A percentile compares a stretch with the other conserved stretches of the same genome.
Evolutionary conservation across 140 eudicot genomes (phyloP).

Genomic region (Anethum foeniculum): DNA sequence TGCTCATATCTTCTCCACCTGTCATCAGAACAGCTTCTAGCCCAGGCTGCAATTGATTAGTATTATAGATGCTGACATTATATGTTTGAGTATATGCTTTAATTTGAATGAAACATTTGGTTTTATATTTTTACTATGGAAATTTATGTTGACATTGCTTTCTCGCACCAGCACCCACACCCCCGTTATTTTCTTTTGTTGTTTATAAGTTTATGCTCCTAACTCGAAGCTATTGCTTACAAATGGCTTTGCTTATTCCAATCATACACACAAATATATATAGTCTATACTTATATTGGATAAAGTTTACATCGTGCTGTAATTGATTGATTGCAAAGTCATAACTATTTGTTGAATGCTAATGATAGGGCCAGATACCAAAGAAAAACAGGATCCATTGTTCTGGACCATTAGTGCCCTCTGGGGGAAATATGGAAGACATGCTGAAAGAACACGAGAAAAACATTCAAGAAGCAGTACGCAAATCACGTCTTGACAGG

Average conservation of each 20-base stretch:
- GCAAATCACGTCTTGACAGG: slow-evolving; percentile 59
- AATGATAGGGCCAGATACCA: slow-evolving; percentile 42
- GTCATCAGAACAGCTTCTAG: too few relatives aligned
- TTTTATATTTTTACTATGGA: too few relatives aligned
- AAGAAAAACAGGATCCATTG: slow-evolving; percentile 46
- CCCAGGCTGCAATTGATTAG: too few relatives aligned
- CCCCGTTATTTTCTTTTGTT: background rate
- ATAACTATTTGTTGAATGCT: slow-evolving; percentile 6
- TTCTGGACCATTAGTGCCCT: slow-evolving; percentile 71
- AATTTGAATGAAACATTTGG: too few relatives aligned
- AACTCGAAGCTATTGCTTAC: background rate
- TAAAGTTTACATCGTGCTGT: background rate
- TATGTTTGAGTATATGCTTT: too few relatives aligned
- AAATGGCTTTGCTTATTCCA: background rate
- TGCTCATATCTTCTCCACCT: too few relatives aligned
- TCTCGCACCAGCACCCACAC: background rate
- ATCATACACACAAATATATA: background rate
- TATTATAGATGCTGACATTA: too few relatives aligned
- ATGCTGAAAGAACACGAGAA: slow-evolving; percentile 77
- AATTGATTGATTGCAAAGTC: slow-evolving; percentile 2
- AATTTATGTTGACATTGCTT: background rate
- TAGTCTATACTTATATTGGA: background rate
- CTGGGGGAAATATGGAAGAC: slow-evolving; percentile 66
- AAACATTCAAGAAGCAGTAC: slow-evolving; percentile 68
- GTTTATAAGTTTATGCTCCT: background rate